Base-by-base conservation (phyloP, 2,329 filamentous ascomycete genomes). In the Colletotrichum gloeosporioides region DNA sequence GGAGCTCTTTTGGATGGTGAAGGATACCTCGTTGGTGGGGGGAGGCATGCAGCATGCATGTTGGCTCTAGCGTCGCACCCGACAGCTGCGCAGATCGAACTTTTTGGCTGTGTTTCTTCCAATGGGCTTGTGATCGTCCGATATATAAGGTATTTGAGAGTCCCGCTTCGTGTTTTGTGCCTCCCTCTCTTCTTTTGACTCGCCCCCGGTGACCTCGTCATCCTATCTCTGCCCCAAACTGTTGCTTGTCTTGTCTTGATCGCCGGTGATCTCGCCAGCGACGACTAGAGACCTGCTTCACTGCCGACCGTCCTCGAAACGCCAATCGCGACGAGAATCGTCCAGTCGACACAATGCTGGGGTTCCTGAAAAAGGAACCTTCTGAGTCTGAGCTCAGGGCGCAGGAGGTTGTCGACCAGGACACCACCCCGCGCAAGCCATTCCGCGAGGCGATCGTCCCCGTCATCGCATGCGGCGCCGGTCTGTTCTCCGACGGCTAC, bases 401-500 rank as follows among this genome's bases (percentile, higher is more conserved):
- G n/a, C 72, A 64, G 9, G 68, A 67, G 29, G n/a, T 44, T 1
- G 69, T 32, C 27, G 34, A 22, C 55, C n/a, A 34, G 27, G 39
- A 68, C 16, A 53, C 25, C 25, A n/a, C 65, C 10, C 71, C 74
- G 15, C 64, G 44, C 31, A 69, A 71, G 31, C 71, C 66, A 32
- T 77, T 77, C 53, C 71, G 71, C 5, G 22, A 69, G 36, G 76
- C 76, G 27, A 76, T 77, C 15, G 27, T 90, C 89, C 95, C 96
- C 16, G 94, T 95, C 1, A 93, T 98, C 79, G 96, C 96, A 59
- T 98, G 95, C 82, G 96, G 96, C 78, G 95, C 96, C 68, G 96
- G 96, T 81, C 89, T 98, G 3, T 98, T 98, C 85, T 96, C 94
- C 29, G 96, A 98, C 84, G 96, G 96, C 18, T 98, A 98, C 84